phyloP scores from a whole-genome alignment of 805 yeast genomes.

The Spathaspora hagerdaliae region DNA sequence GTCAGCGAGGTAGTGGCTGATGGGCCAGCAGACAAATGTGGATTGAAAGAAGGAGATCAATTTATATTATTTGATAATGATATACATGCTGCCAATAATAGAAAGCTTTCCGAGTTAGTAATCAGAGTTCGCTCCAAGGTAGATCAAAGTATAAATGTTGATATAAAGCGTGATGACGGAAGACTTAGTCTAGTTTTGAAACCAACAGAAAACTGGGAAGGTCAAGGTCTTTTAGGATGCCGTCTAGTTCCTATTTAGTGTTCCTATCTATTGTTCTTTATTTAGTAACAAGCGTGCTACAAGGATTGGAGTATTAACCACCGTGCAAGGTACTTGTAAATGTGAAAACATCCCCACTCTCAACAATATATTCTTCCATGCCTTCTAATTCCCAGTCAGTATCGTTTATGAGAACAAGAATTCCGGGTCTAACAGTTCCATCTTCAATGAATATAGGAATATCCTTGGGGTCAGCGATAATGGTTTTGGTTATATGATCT shows the following conservation, averaged over 20 bases:
- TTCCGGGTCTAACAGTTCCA: constrained; percentile 84
- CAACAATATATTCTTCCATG: constrained; percentile 74
- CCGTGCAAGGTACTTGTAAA: constrained; percentile 95
- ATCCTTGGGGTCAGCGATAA: constrained; percentile 60
- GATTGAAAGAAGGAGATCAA: constrained; percentile 52
- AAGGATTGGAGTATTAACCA: constrained; percentile 37
- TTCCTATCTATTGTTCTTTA: neutral
- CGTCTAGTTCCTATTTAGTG: constrained; percentile 41
- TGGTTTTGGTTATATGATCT: constrained; percentile 45
- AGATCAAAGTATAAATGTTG: constrained; percentile 21
- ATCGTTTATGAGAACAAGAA: constrained; percentile 85
- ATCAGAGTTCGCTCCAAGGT: constrained; percentile 38
- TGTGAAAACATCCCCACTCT: constrained; percentile 71
- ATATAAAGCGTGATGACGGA: constrained; percentile 26
- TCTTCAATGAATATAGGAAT: constrained; percentile 76
- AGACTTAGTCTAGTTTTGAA: constrained; percentile 16
- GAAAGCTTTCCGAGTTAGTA: constrained; percentile 43
- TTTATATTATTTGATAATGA: constrained; percentile 49
- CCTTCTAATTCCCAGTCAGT: constrained; percentile 97
- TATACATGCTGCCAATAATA: constrained; percentile 54
- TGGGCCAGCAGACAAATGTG: constrained; percentile 56
- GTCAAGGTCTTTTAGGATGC: constrained; percentile 69
- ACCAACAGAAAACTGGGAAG: constrained; percentile 59
- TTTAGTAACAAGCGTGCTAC: neutral
- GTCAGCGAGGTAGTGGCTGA: constrained; percentile 45